Evolutionary conservation across 345 rosid species (phyloP).

Genomic region (Xanthoceras sorbifolium): DNA sequence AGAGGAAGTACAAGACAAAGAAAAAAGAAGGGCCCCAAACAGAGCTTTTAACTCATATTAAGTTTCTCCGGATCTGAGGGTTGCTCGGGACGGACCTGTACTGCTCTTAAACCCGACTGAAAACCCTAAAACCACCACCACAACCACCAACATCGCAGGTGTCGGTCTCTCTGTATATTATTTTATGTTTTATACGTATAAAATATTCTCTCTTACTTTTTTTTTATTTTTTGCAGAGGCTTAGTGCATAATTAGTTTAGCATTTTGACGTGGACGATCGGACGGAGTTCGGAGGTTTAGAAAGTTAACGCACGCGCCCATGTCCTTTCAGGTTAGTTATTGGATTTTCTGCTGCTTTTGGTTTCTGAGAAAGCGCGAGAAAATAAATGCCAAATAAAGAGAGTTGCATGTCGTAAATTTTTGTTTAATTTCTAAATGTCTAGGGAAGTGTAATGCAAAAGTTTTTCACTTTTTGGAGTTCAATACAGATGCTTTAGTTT

Average conservation of each 20-base stretch:
- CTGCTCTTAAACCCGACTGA: slow-evolving; percentile 18
- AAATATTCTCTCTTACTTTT: neutral
- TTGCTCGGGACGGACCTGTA: slow-evolving; percentile 18
- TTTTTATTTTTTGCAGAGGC: slow-evolving; percentile 7
- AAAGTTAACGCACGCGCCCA: neutral
- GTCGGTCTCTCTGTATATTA: neutral
- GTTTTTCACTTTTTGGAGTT: neutral
- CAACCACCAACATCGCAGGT: neutral
- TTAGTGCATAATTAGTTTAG: neutral
- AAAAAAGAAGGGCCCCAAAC: slow-evolving; percentile 11
- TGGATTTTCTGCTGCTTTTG: slow-evolving; percentile 4
- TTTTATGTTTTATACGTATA: neutral
- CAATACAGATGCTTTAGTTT: neutral
- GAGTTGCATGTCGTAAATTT: neutral
- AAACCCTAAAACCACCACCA: slow-evolving; percentile 22
- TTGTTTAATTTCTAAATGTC: neutral
- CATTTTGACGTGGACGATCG: slow-evolving; percentile 13
- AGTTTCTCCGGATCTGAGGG: slow-evolving; percentile 25
- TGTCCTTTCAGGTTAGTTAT: slow-evolving; percentile 2
- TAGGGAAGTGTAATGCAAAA: neutral
- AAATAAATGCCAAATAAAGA: neutral
- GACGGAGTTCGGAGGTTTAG: slow-evolving; percentile 6
- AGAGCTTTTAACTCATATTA: slow-evolving; percentile 10
- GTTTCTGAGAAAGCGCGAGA: slow-evolving; percentile 10
- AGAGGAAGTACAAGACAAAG: slow-evolving; percentile 4